Percentiles rank a stretch among this genome's conserved stretches.
Evolutionary conservation across 352 stramenopile species (phyloP).

Genomic region (Pythium brassicae): DNA sequence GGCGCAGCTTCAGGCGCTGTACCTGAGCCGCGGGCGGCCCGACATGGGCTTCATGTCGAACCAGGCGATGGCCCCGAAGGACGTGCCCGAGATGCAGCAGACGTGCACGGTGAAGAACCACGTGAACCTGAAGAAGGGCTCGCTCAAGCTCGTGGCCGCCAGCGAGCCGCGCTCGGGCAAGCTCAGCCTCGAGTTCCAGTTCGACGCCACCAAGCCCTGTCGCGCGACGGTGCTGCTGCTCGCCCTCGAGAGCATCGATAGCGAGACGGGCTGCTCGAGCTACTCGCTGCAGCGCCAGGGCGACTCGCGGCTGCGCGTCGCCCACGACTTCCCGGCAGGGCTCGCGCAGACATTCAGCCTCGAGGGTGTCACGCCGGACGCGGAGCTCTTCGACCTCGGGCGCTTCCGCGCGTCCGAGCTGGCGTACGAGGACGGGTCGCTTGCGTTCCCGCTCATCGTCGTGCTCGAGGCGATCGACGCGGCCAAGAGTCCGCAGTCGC

Average conservation of each 20-base stretch:
- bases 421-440: slow-evolving; percentile 34
- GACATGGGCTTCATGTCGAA: slow-evolving; percentile 87
- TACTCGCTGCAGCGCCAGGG: slow-evolving; percentile 48
- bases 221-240: slow-evolving; percentile 61
- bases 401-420: slow-evolving; percentile 35
- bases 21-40: slow-evolving; percentile 65
- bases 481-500: slow-evolving; percentile 49
- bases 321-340: slow-evolving; percentile 39
- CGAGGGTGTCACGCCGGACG: slow-evolving; percentile 14
- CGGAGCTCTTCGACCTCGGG: slow-evolving; percentile 37
- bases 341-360: slow-evolving; percentile 52
- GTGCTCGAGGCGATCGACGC: slow-evolving; percentile 54
- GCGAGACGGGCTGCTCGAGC: slow-evolving; percentile 54
- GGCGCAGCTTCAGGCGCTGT: slow-evolving; percentile 79
- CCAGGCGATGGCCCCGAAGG: slow-evolving; percentile 38
- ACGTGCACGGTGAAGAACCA: slow-evolving; percentile 81
- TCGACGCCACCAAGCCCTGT: slow-evolving; percentile 76
- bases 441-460: slow-evolving; percentile 63
- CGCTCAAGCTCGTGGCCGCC: slow-evolving; percentile 45
- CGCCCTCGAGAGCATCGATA: slow-evolving; percentile 60
- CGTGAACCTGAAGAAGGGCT: slow-evolving; percentile 82
- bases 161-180: slow-evolving; percentile 17
- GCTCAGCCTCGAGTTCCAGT: slow-evolving; percentile 63
- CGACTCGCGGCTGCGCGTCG: slow-evolving; percentile 25
- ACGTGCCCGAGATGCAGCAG: slow-evolving; percentile 79